Base-by-base conservation (phyloP, 345 rosid genomes). In the Camelina laxa region DNA sequence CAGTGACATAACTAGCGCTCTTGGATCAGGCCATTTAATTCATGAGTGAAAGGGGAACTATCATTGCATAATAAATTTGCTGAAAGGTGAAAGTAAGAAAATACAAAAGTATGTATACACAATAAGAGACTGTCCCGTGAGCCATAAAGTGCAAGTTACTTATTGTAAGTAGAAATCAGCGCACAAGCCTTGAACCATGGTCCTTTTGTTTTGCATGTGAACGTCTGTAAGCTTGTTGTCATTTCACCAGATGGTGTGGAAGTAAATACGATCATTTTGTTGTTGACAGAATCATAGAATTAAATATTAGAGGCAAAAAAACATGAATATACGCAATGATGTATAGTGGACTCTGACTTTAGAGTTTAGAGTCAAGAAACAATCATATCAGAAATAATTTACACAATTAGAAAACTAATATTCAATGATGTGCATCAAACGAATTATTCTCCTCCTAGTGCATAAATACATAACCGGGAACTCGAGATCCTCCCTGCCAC, bases 401-500 rank as follows among this genome's bases (percentile, higher is more conserved):
- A 31, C 31, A 63, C 35, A 63, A 47, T 63, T 73, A 30, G 11
- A 53, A 63, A 30, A 41, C 19, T 5, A 27, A 51, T 20, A 36
- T 31, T 24, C 33, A 31, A 31, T 31, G 33, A 31, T 31, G 7
- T 4, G 33, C 27, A 31, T 31, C 5, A 31, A 31, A 31, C 33
- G 33, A 31, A 31, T 31, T 31, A 7, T 31, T 31, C 33, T 31
- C 19, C 22, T 59, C 27, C 27, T 24, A 17, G 21, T 72, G 60
- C 58, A 60, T 31, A 51, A 24, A 24, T 24, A 24, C 53, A 61
- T 22, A 58, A 58, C 33, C 33, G 12, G 51, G 31, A 22, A 14
- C 19, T 60, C 16, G n/a, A 62, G n/a, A 41, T 24, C 17, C 50
- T 33, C 31, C 61, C 54, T 39, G 55, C 54, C 62, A 41, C 61